These are phyloP conservation scores for Quercus dentata DNA, from an alignment of 306 rosid genomes.

Conservation along the genomic window DNA sequence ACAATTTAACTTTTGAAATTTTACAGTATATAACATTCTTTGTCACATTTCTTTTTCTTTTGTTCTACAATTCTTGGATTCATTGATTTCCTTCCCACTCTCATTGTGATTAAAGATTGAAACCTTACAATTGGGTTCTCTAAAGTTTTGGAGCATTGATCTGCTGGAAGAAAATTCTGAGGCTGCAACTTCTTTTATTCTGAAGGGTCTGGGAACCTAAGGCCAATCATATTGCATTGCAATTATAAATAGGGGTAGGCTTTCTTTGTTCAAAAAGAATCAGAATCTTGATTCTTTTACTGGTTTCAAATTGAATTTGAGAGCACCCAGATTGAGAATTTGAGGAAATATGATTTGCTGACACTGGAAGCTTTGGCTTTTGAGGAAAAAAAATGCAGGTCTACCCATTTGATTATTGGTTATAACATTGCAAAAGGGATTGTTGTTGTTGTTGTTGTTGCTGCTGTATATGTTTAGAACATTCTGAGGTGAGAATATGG, in stretches of 20 bases:
- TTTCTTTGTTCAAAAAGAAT: conserved; percentile 2
- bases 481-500: conserved; percentile 51
- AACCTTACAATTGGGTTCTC: neutral
- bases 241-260: neutral
- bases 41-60: neutral
- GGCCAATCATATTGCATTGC: neutral
- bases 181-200: neutral
- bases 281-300: conserved; percentile 3
- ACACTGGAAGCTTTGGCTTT: conserved; percentile 48
- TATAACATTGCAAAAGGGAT: conserved; percentile 13
- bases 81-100: neutral
- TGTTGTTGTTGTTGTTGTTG: neutral
- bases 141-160: neutral
- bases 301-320: neutral
- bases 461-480: neutral
- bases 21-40: neutral
- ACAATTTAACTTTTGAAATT: neutral
- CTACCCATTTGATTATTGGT: conserved; percentile 24
- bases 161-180: neutral
- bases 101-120: neutral
- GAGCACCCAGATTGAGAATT: conserved; percentile 22
- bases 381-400: conserved; percentile 41
- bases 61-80: neutral
- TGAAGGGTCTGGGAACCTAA: neutral
- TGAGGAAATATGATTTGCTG: conserved; percentile 2